Evolutionary conservation across 1,284 basidiomycete species (phyloP).

Genomic region (Volvariella surrecta): DNA sequence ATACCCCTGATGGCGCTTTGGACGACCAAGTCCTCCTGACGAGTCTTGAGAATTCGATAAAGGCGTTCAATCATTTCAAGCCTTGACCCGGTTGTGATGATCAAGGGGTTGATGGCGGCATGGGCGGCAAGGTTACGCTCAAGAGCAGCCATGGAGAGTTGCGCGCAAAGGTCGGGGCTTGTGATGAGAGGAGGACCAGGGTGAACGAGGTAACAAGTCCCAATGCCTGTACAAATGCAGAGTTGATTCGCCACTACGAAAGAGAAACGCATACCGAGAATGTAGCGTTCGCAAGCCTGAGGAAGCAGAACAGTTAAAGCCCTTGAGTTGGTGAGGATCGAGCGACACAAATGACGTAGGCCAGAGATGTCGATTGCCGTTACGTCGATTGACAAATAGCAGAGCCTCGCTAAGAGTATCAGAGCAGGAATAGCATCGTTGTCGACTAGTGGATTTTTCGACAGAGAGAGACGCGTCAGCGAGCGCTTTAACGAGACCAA

Average conservation of each 20-base stretch:
- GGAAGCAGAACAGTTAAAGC: conserved; percentile 33
- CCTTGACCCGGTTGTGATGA: conserved; percentile 28
- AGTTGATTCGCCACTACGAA: conserved; percentile 1
- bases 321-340: background rate
- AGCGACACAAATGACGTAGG: conserved; percentile 24
- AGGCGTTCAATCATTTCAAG: conserved; percentile 32
- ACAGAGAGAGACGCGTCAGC: conserved; percentile 40
- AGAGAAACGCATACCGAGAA: conserved; percentile 33
- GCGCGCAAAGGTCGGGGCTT: conserved; percentile 29
- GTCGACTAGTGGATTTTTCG: conserved; percentile 40
- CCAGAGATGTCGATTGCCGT: conserved; percentile 50
- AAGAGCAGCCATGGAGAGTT: conserved; percentile 37
- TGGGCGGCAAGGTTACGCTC: conserved; percentile 50
- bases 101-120: conserved; percentile 23
- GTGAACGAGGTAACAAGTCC: conserved; percentile 37
- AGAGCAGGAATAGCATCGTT: conserved; percentile 50
- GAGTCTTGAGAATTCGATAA: conserved; percentile 26
- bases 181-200: conserved; percentile 39
- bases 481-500: conserved; percentile 45
- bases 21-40: conserved; percentile 43
- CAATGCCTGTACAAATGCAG: conserved; percentile 26
- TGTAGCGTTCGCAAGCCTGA: conserved; percentile 38
- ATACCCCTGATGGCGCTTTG: no score
- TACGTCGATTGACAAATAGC: conserved; percentile 40
- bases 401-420: conserved; percentile 34